These are phyloP conservation scores for Leccinellum albellum DNA, from an alignment of 768 basidiomycete species.

Conservation along the genomic window DNA sequence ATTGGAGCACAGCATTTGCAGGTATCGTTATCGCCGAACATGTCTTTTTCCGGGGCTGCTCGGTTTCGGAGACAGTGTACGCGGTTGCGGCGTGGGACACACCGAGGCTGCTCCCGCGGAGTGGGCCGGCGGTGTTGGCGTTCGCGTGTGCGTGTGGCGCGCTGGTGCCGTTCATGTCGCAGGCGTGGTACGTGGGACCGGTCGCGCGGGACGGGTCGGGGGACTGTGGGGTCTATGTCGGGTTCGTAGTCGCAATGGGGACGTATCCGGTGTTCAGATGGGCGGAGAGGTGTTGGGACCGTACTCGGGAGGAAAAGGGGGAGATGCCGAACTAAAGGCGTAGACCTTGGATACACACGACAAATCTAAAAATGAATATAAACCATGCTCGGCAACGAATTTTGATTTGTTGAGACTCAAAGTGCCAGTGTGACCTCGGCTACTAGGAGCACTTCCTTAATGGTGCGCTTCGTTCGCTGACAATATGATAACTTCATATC, in stretches of 20 bases:
- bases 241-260: constrained; percentile 32
- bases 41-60: constrained; percentile 37
- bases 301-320: background rate
- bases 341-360: no score
- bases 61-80: constrained; percentile 34
- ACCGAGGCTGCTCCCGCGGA: constrained; percentile 35
- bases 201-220: constrained; percentile 43
- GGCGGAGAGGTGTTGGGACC: constrained; percentile 24
- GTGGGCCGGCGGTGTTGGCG: constrained; percentile 39
- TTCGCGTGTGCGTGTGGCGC: constrained; percentile 38
- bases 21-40: constrained; percentile 43
- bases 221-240: constrained; percentile 46
- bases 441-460: no score
- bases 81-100: constrained; percentile 36
- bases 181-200: constrained; percentile 50
- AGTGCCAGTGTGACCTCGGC: no score
- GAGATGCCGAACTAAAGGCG: background rate
- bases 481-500: no score
- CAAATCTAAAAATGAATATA: no score
- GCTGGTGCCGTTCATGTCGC: constrained; percentile 47
- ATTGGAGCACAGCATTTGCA: constrained; percentile 38
- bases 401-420: no score
- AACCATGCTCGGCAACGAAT: no score
- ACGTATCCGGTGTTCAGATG: constrained; percentile 30
- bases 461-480: no score